Conservation (phyloP, 257 asterid species). For the Gynochthodes officinalis region DNA sequence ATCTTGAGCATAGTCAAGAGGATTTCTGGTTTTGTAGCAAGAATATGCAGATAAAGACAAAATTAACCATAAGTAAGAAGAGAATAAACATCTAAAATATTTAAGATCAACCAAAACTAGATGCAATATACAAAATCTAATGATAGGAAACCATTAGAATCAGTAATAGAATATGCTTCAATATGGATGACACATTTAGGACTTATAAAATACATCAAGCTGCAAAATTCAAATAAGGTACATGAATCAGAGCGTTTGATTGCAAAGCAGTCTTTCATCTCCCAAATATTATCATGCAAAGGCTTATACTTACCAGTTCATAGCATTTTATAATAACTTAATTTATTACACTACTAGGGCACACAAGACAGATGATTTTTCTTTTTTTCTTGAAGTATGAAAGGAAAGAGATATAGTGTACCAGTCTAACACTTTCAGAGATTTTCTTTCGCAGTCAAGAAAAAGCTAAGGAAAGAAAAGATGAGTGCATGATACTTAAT, state of each 20-base stretch:
- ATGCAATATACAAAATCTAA: background rate
- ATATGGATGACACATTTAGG: background rate
- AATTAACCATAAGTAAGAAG: background rate
- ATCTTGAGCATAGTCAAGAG: background rate
- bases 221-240: background rate
- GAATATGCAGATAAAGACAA: background rate
- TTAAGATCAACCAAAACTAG: background rate
- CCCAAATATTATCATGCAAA: background rate
- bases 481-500: background rate
- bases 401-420: background rate
- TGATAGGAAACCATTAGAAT: background rate
- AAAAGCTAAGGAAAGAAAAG: background rate
- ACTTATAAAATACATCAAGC: background rate
- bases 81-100: background rate
- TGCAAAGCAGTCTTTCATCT: background rate
- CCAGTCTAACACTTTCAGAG: background rate
- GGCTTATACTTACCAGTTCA: background rate
- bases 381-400: background rate
- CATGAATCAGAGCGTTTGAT: background rate
- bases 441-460: background rate
- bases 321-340: too few relatives aligned
- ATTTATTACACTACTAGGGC: background rate
- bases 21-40: background rate
- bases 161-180: background rate
- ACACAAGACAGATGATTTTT: background rate